These are phyloP conservation scores for Syncephalastrum monosporum DNA, from an alignment of 371 early-diverging fungal genomes.

Conservation along the genomic window DNA sequence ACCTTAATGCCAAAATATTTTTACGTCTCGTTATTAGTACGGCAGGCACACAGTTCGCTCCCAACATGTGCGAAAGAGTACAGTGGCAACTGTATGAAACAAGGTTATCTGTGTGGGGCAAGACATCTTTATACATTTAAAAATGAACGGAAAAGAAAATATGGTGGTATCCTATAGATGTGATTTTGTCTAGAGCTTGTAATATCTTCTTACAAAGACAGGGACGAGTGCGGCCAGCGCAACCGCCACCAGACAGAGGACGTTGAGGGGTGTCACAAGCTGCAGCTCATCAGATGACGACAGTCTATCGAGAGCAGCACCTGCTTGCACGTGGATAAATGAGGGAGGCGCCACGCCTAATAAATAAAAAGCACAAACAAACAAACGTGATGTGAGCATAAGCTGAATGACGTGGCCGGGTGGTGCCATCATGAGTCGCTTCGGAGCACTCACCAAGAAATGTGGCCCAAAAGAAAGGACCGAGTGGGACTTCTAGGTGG, in stretches of 20 bases:
- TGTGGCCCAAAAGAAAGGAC: constrained; percentile 58
- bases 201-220: constrained; percentile 36
- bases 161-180: too few species aligned
- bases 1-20: too few species aligned
- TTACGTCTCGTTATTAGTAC: too few species aligned
- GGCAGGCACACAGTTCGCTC: too few species aligned
- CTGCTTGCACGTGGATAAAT: constrained; percentile 69
- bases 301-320: constrained; percentile 56
- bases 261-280: constrained; percentile 42
- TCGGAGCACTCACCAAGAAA: constrained; percentile 35
- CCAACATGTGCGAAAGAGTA: too few species aligned
- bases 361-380: neutral
- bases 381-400: neutral
- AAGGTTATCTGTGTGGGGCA: too few species aligned
- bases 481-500: constrained; percentile 54
- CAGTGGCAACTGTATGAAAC: too few species aligned
- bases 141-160: too few species aligned
- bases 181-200: constrained; percentile 14
- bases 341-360: constrained; percentile 58
- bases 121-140: too few species aligned
- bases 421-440: neutral
- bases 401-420: neutral
- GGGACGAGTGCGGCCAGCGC: constrained; percentile 46
- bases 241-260: constrained; percentile 40
- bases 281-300: constrained; percentile 53